A percentile compares a stretch with the other conserved stretches of the same genome.
These are phyloP conservation scores for Tetrapisispora nanseiensis DNA, from an alignment of 805 yeast genomes.

Conservation along the genomic window DNA sequence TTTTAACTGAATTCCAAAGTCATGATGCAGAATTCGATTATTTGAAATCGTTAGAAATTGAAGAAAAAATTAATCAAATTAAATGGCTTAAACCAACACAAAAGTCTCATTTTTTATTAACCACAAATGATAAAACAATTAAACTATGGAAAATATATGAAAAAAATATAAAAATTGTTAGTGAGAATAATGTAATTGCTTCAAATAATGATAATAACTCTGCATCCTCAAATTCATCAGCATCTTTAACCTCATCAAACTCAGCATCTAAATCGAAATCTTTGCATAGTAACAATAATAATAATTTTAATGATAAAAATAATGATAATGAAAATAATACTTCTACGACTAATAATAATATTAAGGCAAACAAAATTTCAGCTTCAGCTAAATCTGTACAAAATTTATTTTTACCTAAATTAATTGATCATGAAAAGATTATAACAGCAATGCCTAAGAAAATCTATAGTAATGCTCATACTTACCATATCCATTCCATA, in stretches of 20 bases:
- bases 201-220: conserved; percentile 9
- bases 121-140: conserved; percentile 96
- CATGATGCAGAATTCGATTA: conserved; percentile 99
- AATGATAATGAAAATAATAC: conserved; percentile 5
- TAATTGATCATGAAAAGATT: conserved; percentile 89
- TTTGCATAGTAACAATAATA: conserved; percentile 4
- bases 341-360: conserved; percentile 8
- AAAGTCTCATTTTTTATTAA: conserved; percentile 79
- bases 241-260: conserved; percentile 1
- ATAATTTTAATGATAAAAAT: conserved; percentile 5
- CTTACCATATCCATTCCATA: conserved; percentile 94
- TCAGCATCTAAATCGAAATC: conserved; percentile 5
- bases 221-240: conserved; percentile 2
- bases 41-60: conserved; percentile 89
- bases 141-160: conserved; percentile 95
- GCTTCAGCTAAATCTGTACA: conserved; percentile 30
- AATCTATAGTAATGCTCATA: conserved; percentile 91
- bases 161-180: conserved; percentile 81
- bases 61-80: conserved; percentile 95
- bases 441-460: conserved; percentile 91
- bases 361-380: conserved; percentile 5
- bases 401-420: conserved; percentile 68
- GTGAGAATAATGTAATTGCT: conserved; percentile 76
- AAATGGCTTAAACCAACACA: conserved; percentile 89
- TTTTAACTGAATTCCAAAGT: conserved; percentile 92